Evolutionary conservation across 257 asterid species (phyloP).

Genomic region (Capsicum pubescens): DNA sequence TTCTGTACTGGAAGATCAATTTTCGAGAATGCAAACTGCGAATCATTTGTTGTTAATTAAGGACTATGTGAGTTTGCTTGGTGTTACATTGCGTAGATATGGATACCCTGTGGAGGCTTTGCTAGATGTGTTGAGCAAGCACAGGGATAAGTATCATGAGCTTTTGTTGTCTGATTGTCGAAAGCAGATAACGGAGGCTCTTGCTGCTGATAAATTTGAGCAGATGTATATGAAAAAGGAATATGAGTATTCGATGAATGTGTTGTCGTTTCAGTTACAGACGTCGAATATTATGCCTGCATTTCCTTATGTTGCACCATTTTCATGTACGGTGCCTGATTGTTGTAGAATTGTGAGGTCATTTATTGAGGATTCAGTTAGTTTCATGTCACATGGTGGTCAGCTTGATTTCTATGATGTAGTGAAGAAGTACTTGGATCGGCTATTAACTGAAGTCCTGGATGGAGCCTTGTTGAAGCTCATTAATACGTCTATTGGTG

Average conservation of each 20-base stretch:
- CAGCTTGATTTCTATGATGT: constrained; percentile 89
- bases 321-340: constrained; percentile 93
- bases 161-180: constrained; percentile 87
- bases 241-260: constrained; percentile 91
- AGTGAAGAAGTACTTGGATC: constrained; percentile 89
- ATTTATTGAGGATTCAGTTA: constrained; percentile 90
- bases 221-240: constrained; percentile 99
- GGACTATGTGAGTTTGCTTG: constrained; percentile 96
- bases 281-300: constrained; percentile 95
- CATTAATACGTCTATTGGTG: constrained; percentile 63
- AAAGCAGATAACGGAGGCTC: constrained; percentile 84
- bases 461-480: constrained; percentile 84
- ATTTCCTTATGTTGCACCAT: constrained; percentile 92
- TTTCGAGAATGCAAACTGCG: constrained; percentile 97
- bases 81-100: constrained; percentile 84
- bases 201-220: constrained; percentile 90
- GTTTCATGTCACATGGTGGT: constrained; percentile 95
- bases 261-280: constrained; percentile 90
- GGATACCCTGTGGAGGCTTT: constrained; percentile 91
- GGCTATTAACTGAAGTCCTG: constrained; percentile 84
- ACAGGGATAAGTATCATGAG: constrained; percentile 94
- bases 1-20: constrained; percentile 95
- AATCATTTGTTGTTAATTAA: constrained; percentile 93
- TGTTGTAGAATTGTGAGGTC: constrained; percentile 96
- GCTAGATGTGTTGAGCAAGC: constrained; percentile 93